Evolutionary conservation across 1,284 basidiomycete genomes (phyloP).

Genomic region (Leccinum cinnamomeum): DNA sequence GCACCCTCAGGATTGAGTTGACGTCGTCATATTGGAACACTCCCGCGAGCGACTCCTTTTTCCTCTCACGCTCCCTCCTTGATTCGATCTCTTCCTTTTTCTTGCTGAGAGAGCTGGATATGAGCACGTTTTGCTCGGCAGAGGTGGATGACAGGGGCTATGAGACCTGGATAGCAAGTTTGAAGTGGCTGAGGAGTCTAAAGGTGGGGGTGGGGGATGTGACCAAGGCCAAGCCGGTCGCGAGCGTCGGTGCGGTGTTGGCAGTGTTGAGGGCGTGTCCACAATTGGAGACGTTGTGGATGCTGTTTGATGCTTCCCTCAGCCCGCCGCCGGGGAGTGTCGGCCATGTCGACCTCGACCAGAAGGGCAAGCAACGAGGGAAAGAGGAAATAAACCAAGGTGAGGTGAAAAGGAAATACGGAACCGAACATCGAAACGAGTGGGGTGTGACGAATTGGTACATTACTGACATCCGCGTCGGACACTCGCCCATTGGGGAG

Average conservation of each 20-base stretch:
- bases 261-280: conserved; percentile 23
- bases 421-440: conserved; percentile 1
- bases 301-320: conserved; percentile 26
- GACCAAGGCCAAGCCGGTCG: conserved; percentile 21
- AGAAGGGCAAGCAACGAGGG: conserved; percentile 3
- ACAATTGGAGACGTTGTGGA: conserved; percentile 18
- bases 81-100: conserved; percentile 21
- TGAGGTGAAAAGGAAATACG: background rate
- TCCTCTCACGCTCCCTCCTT: conserved; percentile 19
- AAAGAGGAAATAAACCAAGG: background rate
- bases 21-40: conserved; percentile 31
- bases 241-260: conserved; percentile 23
- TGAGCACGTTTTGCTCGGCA: conserved; percentile 20
- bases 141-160: conserved; percentile 24
- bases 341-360: background rate
- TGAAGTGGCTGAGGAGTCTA: conserved; percentile 21
- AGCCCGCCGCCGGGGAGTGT: background rate
- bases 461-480: conserved; percentile 20
- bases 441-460: conserved; percentile 24
- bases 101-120: conserved; percentile 16
- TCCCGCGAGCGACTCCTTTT: conserved; percentile 26
- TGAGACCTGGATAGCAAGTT: conserved; percentile 11
- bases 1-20: conserved; percentile 20
- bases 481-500: conserved; percentile 27
- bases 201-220: conserved; percentile 29